Evolutionary conservation across 116 monocot species (phyloP).

Genomic region (Trichopus zeylanicus): DNA sequence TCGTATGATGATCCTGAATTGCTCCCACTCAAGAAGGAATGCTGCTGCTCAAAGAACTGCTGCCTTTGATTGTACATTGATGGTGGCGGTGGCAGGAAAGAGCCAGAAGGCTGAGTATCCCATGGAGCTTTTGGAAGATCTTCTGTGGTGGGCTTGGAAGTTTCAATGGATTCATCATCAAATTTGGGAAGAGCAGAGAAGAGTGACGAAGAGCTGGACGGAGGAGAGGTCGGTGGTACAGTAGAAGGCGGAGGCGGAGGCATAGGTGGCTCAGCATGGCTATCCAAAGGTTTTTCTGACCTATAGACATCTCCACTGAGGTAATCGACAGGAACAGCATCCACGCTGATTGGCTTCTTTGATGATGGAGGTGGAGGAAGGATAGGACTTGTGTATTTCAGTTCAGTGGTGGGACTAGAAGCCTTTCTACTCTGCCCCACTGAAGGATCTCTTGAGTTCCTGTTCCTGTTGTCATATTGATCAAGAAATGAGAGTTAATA

Average conservation of each 20-base stretch:
- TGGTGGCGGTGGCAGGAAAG: conserved; percentile 84
- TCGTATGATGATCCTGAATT: conserved; percentile 19
- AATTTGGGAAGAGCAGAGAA: conserved; percentile 13
- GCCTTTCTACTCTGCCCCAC: conserved; percentile 16
- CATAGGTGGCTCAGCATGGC: conserved; percentile 5
- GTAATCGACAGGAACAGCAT: conserved; percentile 38
- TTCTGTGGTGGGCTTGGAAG: conserved; percentile 16
- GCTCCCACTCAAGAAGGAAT: conserved; percentile 6
- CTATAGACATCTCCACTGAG: conserved; percentile 70
- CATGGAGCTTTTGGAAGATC: conserved; percentile 47
- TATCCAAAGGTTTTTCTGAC: conserved; percentile 22
- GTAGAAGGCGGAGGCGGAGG: conserved; percentile 3
- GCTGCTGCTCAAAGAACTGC: conserved; percentile 74
- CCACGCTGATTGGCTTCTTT: conserved; percentile 26
- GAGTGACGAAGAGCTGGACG: conserved; percentile 7
- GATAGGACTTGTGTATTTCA: conserved; percentile 22
- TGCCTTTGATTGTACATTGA: conserved; percentile 80
- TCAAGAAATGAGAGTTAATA: neutral
- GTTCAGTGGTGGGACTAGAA: conserved; percentile 22
- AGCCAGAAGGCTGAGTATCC: conserved; percentile 36
- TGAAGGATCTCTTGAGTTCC: conserved; percentile 47
- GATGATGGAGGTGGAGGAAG: conserved; percentile 72
- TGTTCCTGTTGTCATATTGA: conserved; percentile 6
- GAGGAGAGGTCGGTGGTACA: conserved; percentile 6
- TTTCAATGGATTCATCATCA: conserved; percentile 31